A percentile compares a stretch with the other conserved stretches of the same genome.
Evolutionary conservation across 352 stramenopile species (phyloP).

Genomic region (Globisporangium nagaii): DNA sequence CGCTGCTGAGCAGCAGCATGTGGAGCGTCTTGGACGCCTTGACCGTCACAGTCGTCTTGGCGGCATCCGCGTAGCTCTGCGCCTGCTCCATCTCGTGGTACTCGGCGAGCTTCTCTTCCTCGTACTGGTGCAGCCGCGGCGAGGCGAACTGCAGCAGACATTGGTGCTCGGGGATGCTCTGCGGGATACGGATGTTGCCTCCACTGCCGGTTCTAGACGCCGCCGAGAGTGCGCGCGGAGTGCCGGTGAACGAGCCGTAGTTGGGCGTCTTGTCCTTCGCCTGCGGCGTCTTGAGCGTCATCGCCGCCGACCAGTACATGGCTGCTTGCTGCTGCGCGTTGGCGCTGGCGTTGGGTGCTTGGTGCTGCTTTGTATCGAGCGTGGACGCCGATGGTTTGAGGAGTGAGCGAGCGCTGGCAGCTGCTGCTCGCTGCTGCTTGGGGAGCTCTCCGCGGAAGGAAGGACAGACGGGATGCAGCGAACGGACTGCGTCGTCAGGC

Average conservation of each 20-base stretch:
- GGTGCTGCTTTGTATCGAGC: constrained; percentile 1
- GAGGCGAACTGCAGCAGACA: constrained; percentile 56
- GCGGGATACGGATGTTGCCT: constrained; percentile 51
- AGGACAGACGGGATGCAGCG: neutral
- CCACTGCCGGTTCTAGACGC: constrained; percentile 11
- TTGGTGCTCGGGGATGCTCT: constrained; percentile 76
- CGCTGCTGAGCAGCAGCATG: constrained; percentile 10
- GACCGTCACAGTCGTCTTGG: constrained; percentile 19
- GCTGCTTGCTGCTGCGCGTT: neutral
- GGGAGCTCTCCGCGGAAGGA: neutral
- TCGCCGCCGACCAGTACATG: constrained; percentile 76
- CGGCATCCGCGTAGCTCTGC: neutral
- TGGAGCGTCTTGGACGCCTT: constrained; percentile 13
- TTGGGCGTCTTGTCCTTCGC: constrained; percentile 19
- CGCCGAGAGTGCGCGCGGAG: neutral
- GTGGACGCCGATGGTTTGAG: neutral
- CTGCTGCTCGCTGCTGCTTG: neutral
- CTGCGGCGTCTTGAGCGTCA: constrained; percentile 57
- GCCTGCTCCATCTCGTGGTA: constrained; percentile 12
- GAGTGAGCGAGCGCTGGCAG: neutral
- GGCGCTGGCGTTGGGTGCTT: constrained; percentile 2
- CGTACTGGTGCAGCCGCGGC: constrained; percentile 19
- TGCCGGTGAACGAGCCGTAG: constrained; percentile 54
- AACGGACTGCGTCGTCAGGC: constrained; percentile 1
- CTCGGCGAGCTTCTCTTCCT: constrained; percentile 16